These are phyloP conservation scores for Rhizopogon rudus DNA, from an alignment of 768 basidiomycete genomes.

Conservation along the genomic window DNA sequence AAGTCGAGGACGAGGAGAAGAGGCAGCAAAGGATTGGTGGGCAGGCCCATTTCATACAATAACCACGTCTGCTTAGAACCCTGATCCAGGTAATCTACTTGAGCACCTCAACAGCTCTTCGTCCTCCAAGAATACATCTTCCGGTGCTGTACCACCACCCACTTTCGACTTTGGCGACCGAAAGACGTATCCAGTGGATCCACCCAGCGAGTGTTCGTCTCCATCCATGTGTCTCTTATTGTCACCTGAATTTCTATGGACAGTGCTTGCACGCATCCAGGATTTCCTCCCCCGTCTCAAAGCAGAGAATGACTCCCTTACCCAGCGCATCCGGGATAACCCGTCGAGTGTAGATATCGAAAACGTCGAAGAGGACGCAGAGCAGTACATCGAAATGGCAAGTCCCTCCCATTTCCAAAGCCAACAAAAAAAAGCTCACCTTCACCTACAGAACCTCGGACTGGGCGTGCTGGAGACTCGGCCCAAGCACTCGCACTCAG, in stretches of 20 bases:
- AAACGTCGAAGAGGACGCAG: slow-evolving; percentile 42
- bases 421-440: neutral
- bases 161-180: slow-evolving; percentile 35
- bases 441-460: slow-evolving; percentile 50
- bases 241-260: neutral
- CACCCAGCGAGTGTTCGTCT: slow-evolving; percentile 46
- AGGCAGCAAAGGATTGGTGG: slow-evolving; percentile 39
- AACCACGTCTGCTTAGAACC: neutral
- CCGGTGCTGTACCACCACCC: slow-evolving; percentile 1
- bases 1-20: slow-evolving; percentile 44
- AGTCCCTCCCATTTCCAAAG: slow-evolving; percentile 6
- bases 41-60: slow-evolving; percentile 12
- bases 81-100: slow-evolving; percentile 33
- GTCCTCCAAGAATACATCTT: slow-evolving; percentile 9
- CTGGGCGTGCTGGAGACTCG: slow-evolving; percentile 53
- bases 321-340: slow-evolving; percentile 39
- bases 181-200: slow-evolving; percentile 32
- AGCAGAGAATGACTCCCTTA: slow-evolving; percentile 55
- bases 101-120: slow-evolving; percentile 32
- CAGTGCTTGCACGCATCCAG: slow-evolving; percentile 63
- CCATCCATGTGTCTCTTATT: neutral
- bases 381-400: slow-evolving; percentile 66
- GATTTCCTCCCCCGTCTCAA: slow-evolving; percentile 65
- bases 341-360: slow-evolving; percentile 69
- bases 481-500: slow-evolving; percentile 5